Evolutionary conservation across 371 early-diverging fungal genomes (phyloP), one percentile per base, ranked within the genome.

Genomic region (Apophysomyces sp.): DNA sequence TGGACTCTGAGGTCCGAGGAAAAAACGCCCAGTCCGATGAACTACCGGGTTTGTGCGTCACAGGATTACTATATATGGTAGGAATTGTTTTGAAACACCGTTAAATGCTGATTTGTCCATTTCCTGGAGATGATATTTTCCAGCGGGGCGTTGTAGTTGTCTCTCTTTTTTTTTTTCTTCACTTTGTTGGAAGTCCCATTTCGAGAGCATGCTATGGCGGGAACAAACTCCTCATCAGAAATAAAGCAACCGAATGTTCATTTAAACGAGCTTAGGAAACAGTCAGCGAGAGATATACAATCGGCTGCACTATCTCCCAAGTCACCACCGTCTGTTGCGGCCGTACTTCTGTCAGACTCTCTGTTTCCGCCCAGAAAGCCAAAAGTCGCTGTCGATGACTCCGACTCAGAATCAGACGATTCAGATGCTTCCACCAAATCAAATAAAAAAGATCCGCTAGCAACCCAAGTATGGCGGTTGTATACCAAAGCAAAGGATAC

Each of bases 401-500:
- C 72, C n/a, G 86, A 86, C 41, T 24, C 61, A 18, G 76, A 71
- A 32, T 68, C 73, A 13, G 74, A 76, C 34, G 73, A 61, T 5
- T 55, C 69, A 27, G 67, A 67, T 40, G 57, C 24, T 2, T 52
- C 55, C 16, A 32, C 62, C 7, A 57, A 52, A 16, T 74, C 77
- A 56, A 60, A 66, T 26, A 81, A 74, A 55, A 78, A 76, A 29
- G 84, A 86, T 63, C 81, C 83, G 30, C 62, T 82, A 31, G 83
- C 80, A 8, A 73, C 84, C 2, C 77, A 84, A 44, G 73, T 89
- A 40, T 88, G 88, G 88, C 77, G 83, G 15, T 57, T 88, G 49
- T 86, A 83, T 62, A 83, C 86, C 15, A 85, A 85, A 66, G 84
- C 87, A 18, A 85, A 85, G 65, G 85, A 85, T 55, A 75, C 74